Conservation (phyloP, 2,329 filamentous ascomycete species). For the Colletotrichum sp. region DNA sequence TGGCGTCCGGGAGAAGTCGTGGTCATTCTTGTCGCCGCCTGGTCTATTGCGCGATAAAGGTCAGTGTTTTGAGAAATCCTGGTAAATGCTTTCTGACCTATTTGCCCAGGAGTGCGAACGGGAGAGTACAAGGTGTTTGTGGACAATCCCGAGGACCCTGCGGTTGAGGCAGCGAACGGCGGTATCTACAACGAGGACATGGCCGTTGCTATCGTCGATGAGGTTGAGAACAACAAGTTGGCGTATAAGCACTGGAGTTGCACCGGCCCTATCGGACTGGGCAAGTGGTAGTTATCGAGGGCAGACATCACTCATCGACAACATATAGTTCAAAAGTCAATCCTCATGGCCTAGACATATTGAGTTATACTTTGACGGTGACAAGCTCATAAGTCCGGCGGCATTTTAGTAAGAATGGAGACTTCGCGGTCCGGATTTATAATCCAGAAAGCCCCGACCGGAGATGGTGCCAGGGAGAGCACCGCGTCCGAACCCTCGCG, state of each 20-base stretch:
- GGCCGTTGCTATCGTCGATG: background rate
- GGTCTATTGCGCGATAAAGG: background rate
- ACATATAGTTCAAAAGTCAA: background rate
- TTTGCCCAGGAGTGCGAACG: background rate
- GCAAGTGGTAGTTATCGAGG: background rate
- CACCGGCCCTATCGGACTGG: background rate
- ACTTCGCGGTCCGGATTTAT: background rate
- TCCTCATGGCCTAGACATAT: background rate
- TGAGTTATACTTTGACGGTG: background rate
- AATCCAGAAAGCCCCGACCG: background rate
- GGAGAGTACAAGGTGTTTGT: background rate
- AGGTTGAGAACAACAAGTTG: background rate
- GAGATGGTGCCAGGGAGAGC: background rate
- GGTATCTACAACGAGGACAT: background rate
- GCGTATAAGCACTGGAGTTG: background rate
- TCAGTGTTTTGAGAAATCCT: background rate
- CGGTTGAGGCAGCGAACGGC: background rate
- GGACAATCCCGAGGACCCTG: background rate
- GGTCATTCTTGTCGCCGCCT: background rate
- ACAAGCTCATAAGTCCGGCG: background rate
- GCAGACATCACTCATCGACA: accelerated
- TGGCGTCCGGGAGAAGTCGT: background rate
- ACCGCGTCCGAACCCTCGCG: background rate
- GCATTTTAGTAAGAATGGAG: accelerated
- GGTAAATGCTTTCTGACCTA: background rate